phyloP scores from a whole-genome alignment of 2,329 filamentous ascomycete species.

The Tolypocladium paradoxum region DNA sequence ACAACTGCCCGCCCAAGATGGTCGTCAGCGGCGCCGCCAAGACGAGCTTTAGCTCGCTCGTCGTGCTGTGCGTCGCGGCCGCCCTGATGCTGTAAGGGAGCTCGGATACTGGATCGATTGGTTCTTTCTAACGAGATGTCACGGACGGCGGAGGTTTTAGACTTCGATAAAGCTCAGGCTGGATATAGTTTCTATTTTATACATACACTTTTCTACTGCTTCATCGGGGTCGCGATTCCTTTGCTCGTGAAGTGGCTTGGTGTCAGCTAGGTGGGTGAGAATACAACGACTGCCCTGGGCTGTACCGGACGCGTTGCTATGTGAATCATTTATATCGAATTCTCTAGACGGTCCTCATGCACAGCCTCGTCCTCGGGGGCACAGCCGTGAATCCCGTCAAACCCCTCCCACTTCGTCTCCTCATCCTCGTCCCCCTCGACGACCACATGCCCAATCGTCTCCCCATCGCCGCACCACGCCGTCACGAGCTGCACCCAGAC shows the following conservation, averaged over 20 bases:
- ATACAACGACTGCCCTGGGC: neutral
- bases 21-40: constrained; percentile 8
- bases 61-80: constrained; percentile 7
- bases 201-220: neutral
- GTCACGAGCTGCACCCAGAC: constrained; percentile 4
- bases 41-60: constrained; percentile 10
- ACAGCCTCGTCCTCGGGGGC: neutral
- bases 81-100: constrained; percentile 10
- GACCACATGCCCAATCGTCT: neutral
- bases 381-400: neutral
- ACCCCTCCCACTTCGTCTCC: neutral
- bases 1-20: constrained; percentile 2
- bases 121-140: neutral
- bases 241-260: neutral
- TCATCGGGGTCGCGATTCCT: neutral
- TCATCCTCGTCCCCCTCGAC: neutral
- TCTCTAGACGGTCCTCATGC: neutral
- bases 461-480: constrained; percentile 4
- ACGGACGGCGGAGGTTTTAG: neutral
- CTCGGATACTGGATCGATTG: no score
- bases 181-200: neutral
- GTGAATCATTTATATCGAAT: neutral
- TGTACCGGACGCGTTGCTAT: neutral
- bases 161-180: neutral
- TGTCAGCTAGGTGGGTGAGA: neutral